Base-by-base conservation (phyloP, 768 basidiomycete genomes). In the Pisolithus sp. region DNA sequence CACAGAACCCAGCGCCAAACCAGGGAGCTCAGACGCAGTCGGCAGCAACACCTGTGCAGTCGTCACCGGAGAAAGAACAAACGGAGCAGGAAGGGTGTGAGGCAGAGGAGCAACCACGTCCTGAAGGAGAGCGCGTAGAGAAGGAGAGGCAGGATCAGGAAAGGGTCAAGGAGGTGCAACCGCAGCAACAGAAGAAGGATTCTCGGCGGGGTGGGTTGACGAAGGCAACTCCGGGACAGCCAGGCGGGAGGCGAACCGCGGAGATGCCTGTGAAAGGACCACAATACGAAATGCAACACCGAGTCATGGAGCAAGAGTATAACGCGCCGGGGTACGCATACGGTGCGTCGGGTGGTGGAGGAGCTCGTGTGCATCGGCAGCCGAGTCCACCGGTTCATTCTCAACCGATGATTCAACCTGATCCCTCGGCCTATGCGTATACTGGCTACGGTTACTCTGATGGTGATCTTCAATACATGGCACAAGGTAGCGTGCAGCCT, bases 251-350 rank as follows among this genome's bases (percentile, higher is more conserved):
- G 34, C 79, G 92, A 30, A 75, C 82, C 42, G 90, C 88, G 7
- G 94, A 96, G 69, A 91, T 82, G 72, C 85, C 93, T 7, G 80
- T 97, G 49, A 83, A 85, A 55, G 83, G 89, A 5, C 91, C 94
- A 37, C 88, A 91, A 60, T 97, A 95, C 64, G 94, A 95, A 62
- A 85, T 89, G 80, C 94, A 97, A 65, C 88, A 92, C 66, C 83
- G 87, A 21, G 89, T 85, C 46, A 92, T 97, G 79, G 89, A 93
- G 66, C 86, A 93, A 60, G 91, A 95, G 64, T 89, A 89, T 56
- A 75, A 76, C 46, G 75, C 72, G 8, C 59, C 68, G 44, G 58
- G 50, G 4, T 62, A 64, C 15, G 51, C 53, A n/a, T 66, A 68
- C 51, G 59, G 60, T 3, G 41, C 63, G 2, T 59, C 67, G 6